Percentiles rank a stretch among this genome's conserved stretches.
Conservation (phyloP, 2,329 filamentous ascomycete genomes). For the Diaporthe sp. region DNA sequence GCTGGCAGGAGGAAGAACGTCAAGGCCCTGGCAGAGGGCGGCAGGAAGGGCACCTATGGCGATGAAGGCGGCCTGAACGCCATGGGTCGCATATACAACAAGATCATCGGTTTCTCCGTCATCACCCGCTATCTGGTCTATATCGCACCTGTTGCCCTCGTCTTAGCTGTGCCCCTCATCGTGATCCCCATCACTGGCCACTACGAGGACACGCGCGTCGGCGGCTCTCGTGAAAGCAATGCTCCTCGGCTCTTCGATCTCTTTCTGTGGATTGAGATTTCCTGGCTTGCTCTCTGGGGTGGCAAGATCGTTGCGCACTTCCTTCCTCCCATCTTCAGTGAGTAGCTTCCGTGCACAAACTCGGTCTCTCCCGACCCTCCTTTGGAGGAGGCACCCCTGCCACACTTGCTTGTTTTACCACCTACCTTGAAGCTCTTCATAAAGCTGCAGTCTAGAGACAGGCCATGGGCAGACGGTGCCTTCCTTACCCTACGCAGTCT, state of each 20-base stretch:
- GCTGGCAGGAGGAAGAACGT: constrained; percentile 66
- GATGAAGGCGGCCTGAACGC: constrained; percentile 72
- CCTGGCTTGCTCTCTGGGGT: constrained; percentile 77
- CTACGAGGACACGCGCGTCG: constrained; percentile 55
- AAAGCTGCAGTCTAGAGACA: neutral
- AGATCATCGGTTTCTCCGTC: constrained; percentile 73
- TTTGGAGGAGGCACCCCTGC: neutral
- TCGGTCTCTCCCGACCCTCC: neutral
- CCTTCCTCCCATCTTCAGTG: constrained; percentile 70
- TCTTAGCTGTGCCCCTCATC: constrained; percentile 74
- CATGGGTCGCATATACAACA: constrained; percentile 76
- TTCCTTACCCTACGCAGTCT: neutral
- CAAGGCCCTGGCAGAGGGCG: constrained; percentile 55
- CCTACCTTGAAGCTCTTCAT: neutral
- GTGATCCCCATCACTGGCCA: constrained; percentile 63
- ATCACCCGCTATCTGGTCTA: constrained; percentile 78
- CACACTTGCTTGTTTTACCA: no score
- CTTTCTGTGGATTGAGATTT: constrained; percentile 78
- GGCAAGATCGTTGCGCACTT: constrained; percentile 75
- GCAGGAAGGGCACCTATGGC: constrained; percentile 60
- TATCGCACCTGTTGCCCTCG: constrained; percentile 72
- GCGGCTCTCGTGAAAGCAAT: constrained; percentile 43
- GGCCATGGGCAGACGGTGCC: neutral
- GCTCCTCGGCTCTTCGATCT: constrained; percentile 67
- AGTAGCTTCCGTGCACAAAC: neutral